Base-by-base conservation (phyloP, 1,284 basidiomycete species). In the Trametes polyzona region DNA sequence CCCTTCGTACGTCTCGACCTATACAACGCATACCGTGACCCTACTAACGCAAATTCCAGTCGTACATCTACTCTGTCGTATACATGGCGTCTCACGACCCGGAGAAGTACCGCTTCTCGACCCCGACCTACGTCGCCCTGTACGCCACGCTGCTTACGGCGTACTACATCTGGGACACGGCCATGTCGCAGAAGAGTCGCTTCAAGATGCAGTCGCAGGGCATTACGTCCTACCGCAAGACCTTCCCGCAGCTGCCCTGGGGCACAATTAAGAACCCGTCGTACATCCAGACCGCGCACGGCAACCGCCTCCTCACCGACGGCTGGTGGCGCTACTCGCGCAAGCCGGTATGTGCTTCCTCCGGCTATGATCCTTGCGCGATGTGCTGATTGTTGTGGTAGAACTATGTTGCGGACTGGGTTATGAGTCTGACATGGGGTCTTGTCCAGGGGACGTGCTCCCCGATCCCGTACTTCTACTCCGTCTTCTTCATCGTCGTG, bases 151-250 rank as follows among this genome's bases (percentile, higher is more conserved):
- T 97, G 42, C 77, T 95, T 30, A 86, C 84, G 4, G 91, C 93
- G 4, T 96, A 98, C 78, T 95, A 84, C 71, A 93, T 92, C 65
- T 98, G 93, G 80, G 96, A 99, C 71, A 90, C 92, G 12, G 82
- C 94, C 8, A 98, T 97, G 94, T 88, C 95, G 3, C 96, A 99
- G 71, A 99, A 99, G 79, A 96, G 93, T 62, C 87, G 90, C 62
- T 98, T 98, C 85, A 96, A 97, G 74, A 96, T 98, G 90, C 91
- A 97, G 73, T 90, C 92, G 39, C 93, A 95, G 69, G 95, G 94
- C 30, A 92, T 93, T 65, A 90, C 86, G 69, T 83, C 84, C 52
- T 91, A 90, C 76, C 90, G 95, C 69, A 88, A 88, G 68, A 90
- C 95, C 0, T 99, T 99, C 87, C 96, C 96, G 53, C 93, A 96